A percentile compares a stretch with the other conserved stretches of the same genome.
phyloP scores from a whole-genome alignment of 805 yeast genomes.

The Debaryomyces castellii region DNA sequence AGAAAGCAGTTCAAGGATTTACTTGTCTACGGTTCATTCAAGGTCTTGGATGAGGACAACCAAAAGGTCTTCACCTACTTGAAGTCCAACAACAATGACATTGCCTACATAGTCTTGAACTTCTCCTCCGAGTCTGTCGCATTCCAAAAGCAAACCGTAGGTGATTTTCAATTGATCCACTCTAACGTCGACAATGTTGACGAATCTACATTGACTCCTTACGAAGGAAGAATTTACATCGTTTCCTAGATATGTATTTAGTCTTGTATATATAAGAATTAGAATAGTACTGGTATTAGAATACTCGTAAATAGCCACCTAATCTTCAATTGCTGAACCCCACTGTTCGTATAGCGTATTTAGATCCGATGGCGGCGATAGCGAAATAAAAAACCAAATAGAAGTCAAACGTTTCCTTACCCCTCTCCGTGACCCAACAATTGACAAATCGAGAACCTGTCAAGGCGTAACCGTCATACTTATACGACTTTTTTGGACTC shows the following conservation, averaged over 20 bases:
- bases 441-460: neutral
- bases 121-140: constrained; percentile 33
- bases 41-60: constrained; percentile 44
- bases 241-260: neutral
- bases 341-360: too few relatives aligned
- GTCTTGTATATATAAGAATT: too few relatives aligned
- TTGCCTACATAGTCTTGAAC: constrained; percentile 42
- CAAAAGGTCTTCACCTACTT: constrained; percentile 40
- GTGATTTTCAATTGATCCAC: constrained; percentile 27
- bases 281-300: too few relatives aligned
- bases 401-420: neutral
- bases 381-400: too few relatives aligned
- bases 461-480: neutral
- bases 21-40: constrained; percentile 47
- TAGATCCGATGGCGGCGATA: too few relatives aligned
- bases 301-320: too few relatives aligned
- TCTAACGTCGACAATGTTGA: constrained; percentile 26
- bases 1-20: constrained; percentile 47
- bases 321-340: too few relatives aligned
- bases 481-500: neutral
- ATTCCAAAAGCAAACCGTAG: constrained; percentile 28
- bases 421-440: neutral
- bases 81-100: constrained; percentile 33
- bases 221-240: constrained; percentile 44
- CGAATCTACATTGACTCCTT: constrained; percentile 34